These are phyloP conservation scores for Phanerochaete sordida DNA, from an alignment of 768 basidiomycete species.

Conservation along the genomic window DNA sequence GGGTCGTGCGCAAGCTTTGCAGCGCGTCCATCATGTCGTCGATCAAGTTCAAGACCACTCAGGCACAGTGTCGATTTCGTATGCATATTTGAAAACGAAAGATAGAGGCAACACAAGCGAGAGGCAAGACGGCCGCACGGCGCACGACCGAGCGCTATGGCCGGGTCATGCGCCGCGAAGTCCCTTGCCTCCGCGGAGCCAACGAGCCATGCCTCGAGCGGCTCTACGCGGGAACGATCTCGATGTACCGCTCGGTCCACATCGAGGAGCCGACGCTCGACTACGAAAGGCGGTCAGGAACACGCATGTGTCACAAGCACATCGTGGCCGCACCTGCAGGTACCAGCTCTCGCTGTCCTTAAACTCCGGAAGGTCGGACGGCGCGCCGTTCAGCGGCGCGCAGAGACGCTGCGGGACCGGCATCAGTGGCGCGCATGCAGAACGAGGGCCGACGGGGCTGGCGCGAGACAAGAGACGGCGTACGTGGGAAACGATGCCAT, in stretches of 20 bases:
- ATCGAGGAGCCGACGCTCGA: neutral
- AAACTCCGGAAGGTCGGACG: slow-evolving; percentile 32
- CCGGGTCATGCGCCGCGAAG: slow-evolving; percentile 3
- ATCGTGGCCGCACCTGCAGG: slow-evolving; percentile 21
- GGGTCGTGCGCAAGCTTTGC: too few species aligned
- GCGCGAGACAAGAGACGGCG: too few species aligned
- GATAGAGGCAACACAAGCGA: too few species aligned
- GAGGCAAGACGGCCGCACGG: neutral
- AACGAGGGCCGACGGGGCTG: too few species aligned
- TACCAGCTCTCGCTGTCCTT: slow-evolving; percentile 32
- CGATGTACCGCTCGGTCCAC: slow-evolving; percentile 4
- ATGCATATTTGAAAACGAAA: too few species aligned
- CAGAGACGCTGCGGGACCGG: slow-evolving; percentile 28
- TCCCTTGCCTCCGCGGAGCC: neutral
- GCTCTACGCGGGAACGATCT: neutral
- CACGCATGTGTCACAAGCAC: too few species aligned
- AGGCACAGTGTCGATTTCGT: too few species aligned
- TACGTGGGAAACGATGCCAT: slow-evolving; percentile 40
- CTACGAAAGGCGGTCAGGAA: neutral
- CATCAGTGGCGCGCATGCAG: neutral
- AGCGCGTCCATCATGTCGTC: too few species aligned
- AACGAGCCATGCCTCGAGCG: too few species aligned
- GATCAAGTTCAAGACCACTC: too few species aligned
- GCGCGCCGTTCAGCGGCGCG: slow-evolving; percentile 24
- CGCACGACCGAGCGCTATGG: neutral